A percentile compares a stretch with the other conserved stretches of the same genome.
Evolutionary conservation across 345 rosid species (phyloP).

Genomic region (Gynandropsis gynandra): DNA sequence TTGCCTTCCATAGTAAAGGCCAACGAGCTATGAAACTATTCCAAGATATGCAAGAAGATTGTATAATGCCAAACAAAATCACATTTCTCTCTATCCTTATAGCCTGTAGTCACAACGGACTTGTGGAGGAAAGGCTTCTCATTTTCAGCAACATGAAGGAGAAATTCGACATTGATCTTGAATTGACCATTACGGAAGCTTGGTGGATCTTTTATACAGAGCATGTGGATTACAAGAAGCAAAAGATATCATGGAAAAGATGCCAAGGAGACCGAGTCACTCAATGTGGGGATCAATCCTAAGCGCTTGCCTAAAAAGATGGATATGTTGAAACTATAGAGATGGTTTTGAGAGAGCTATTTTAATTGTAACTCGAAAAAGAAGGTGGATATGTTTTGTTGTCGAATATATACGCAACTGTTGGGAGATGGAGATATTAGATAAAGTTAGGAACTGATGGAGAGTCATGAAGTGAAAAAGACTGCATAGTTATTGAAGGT

Average conservation of each 20-base stretch:
- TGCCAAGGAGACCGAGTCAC: conserved; percentile 44
- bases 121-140: conserved; percentile 37
- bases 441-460: conserved; percentile 44
- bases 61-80: conserved; percentile 38
- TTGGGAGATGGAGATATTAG: conserved; percentile 38
- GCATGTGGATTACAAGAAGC: conserved; percentile 49
- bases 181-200: conserved; percentile 47
- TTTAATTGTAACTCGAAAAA: conserved; percentile 50
- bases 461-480: conserved; percentile 41
- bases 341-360: conserved; percentile 39
- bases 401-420: conserved; percentile 44
- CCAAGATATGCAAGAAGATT: conserved; percentile 32
- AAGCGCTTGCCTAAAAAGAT: conserved; percentile 33
- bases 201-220: conserved; percentile 47
- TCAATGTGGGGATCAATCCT: conserved; percentile 56
- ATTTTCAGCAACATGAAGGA: conserved; percentile 38
- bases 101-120: conserved; percentile 51
- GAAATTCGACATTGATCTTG: conserved; percentile 38
- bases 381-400: conserved; percentile 49
- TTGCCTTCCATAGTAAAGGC: conserved; percentile 51
- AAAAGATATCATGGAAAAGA: conserved; percentile 31
- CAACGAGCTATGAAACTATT: conserved; percentile 45
- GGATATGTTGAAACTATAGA: conserved; percentile 43
- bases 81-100: conserved; percentile 43
- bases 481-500: conserved; percentile 41